Base-by-base conservation (phyloP, 371 early-diverging fungal genomes). In the Mucor circinelloides region DNA sequence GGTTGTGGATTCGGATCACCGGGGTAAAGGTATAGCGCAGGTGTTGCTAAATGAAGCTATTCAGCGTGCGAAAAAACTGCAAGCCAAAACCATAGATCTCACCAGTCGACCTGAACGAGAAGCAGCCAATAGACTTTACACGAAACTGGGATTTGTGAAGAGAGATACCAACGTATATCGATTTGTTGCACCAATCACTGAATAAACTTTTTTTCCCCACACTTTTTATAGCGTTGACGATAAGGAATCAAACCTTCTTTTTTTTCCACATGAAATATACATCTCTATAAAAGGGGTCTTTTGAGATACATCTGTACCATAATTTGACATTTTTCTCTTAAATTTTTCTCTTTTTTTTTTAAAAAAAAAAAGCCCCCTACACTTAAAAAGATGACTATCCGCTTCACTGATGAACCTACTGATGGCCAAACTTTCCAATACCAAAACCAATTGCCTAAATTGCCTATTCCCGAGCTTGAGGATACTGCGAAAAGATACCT, bases 401-500 rank as follows among this genome's bases (percentile, higher is more conserved):
- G 54, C 25, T 64, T 67, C 30, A 36, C 40, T 7, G 34, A 52
- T 30, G 74, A 68, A 27, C 59, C 65, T 13, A 65, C 58, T 28
- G 74, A 62, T 46, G 78, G 77, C 13, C 68, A 76, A 44, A 76
- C 87, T 3, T 78, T 84, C 65, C 78, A 82, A 67, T 83, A 83
- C 64, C 90, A 90, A 68, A 73, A 75, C 9, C 79, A 84, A 57
- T 85, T 96, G 23, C 90, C 91, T 21, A 89, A 87, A 50, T 83
- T 97, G 21, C 97, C 97, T 30, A 91, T 98, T 44, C 97, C 98
- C 0, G 83, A 90, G 21, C 87, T 98, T 40, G 79, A 90, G 42
- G 93, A 92, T 61, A 97, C 97, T 1, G 74, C 86, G n/a, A 72
- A 82, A 30, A 82, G 88, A 32, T 97, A 96, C 74, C 81, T 94